phyloP scores from a whole-genome alignment of 1,284 basidiomycete genomes.

The Marasmius tenuissimus region DNA sequence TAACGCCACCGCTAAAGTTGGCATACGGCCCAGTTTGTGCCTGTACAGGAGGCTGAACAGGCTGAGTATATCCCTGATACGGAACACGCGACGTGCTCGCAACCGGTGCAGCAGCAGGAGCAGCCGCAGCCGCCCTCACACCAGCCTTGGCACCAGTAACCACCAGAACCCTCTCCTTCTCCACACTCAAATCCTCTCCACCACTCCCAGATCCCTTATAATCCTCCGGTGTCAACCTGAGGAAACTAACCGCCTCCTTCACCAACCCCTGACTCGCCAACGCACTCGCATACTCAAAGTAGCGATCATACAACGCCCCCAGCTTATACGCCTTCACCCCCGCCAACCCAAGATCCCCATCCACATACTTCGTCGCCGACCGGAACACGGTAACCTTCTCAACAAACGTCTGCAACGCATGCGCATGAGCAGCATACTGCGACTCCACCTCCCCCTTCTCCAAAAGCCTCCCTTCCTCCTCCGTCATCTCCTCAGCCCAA shows the following conservation, averaged over 20 bases:
- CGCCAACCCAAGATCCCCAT: conserved; percentile 64
- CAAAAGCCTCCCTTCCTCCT: conserved; percentile 72
- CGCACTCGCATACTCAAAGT: conserved; percentile 94
- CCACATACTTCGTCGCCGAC: conserved; percentile 85
- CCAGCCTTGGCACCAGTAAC: conserved; percentile 38
- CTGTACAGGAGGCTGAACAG: conserved; percentile 7
- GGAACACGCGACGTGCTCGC: conserved; percentile 5
- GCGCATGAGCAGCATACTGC: conserved; percentile 83
- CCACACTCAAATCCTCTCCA: conserved; percentile 52
- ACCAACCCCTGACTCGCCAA: conserved; percentile 89
- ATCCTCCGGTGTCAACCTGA: conserved; percentile 79
- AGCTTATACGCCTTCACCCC: conserved; percentile 80
- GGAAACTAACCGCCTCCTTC: conserved; percentile 79
- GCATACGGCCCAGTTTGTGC: conserved; percentile 20
- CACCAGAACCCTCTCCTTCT: conserved; percentile 60
- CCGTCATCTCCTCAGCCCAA: conserved; percentile 90
- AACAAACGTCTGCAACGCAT: conserved; percentile 91
- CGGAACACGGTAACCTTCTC: conserved; percentile 98
- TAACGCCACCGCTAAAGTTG: conserved; percentile 16
- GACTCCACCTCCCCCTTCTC: conserved; percentile 49
- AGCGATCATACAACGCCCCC: conserved; percentile 85
- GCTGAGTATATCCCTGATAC: conserved; percentile 11
- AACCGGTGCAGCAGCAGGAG: conserved; percentile 17
- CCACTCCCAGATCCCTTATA: conserved; percentile 68
- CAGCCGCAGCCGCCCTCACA: conserved; percentile 26